phyloP scores from a whole-genome alignment of 176 grass and related monocot species.

The Olyra latifolia region DNA sequence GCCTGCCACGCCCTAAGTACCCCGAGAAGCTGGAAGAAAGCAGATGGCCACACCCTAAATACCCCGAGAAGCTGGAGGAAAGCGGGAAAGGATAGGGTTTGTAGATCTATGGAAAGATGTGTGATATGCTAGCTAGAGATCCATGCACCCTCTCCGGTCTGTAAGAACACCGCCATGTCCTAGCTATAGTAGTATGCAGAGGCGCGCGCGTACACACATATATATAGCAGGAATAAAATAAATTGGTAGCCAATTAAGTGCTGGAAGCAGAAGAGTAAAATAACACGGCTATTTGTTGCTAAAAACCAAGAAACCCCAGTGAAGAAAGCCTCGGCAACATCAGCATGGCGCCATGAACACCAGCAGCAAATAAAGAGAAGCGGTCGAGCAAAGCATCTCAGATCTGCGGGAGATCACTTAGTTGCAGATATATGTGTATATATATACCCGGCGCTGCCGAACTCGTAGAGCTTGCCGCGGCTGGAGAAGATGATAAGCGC shows the following conservation, averaged over 20 bases:
- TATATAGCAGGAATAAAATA: slow-evolving; percentile 46
- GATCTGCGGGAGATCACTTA: slow-evolving; percentile 2
- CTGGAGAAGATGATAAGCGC: slow-evolving; percentile 96
- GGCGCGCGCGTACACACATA: background rate
- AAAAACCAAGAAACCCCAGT: slow-evolving; percentile 20
- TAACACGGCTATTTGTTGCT: slow-evolving; percentile 15
- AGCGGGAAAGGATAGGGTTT: slow-evolving; percentile 43
- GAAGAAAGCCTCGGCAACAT: background rate
- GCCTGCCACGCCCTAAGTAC: background rate
- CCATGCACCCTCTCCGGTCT: slow-evolving; percentile 19
- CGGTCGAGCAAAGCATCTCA: background rate
- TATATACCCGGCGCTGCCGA: slow-evolving; percentile 68
- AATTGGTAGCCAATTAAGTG: background rate
- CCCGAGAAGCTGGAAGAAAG: slow-evolving; percentile 53
- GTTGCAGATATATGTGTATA: background rate
- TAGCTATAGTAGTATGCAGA: slow-evolving; percentile 12
- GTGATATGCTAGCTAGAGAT: slow-evolving; percentile 43
- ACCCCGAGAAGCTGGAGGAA: slow-evolving; percentile 54
- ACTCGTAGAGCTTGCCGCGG: slow-evolving; percentile 96
- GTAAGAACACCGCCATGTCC: slow-evolving; percentile 51
- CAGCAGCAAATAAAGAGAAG: background rate
- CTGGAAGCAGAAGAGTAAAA: slow-evolving; percentile 12
- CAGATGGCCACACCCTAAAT: background rate
- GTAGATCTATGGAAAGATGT: slow-evolving; percentile 52
- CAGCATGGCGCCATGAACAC: background rate